Conservation (phyloP, 352 stramenopile genomes). For the Thalassiosira hispida region DNA sequence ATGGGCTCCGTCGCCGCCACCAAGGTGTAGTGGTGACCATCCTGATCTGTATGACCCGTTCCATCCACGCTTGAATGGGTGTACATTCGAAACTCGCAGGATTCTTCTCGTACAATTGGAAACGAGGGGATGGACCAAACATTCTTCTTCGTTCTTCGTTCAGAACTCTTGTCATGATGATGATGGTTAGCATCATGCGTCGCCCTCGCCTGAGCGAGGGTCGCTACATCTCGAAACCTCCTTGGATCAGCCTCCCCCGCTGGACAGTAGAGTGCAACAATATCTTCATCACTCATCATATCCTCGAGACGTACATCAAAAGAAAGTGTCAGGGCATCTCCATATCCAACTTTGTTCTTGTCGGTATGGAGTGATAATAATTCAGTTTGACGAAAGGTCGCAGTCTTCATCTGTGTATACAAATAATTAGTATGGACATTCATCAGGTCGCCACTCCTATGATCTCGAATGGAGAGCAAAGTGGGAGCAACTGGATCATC, state of each 20-base stretch:
- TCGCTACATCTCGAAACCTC: constrained; percentile 62
- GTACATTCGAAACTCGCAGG: constrained; percentile 61
- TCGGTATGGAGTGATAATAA: background rate
- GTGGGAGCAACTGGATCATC: background rate
- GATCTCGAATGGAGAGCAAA: background rate
- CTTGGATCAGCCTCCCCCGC: constrained; percentile 10
- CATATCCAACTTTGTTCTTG: constrained; percentile 5
- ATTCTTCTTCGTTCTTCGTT: constrained; percentile 4
- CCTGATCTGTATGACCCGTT: background rate
- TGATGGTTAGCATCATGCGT: constrained; percentile 28
- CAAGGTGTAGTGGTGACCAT: constrained; percentile 13
- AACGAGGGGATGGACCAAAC: constrained; percentile 64
- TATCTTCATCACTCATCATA: constrained; percentile 19
- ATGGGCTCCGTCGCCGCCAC: constrained; percentile 33
- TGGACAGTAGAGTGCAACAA: constrained; percentile 43
- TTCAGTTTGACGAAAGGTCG: background rate
- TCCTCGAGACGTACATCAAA: background rate
- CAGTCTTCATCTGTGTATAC: constrained; percentile 14
- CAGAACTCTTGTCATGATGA: too few species aligned
- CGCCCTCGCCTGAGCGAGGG: constrained; percentile 51
- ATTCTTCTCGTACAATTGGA: constrained; percentile 50
- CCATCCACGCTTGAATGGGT: background rate
- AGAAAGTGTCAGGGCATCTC: constrained; percentile 14
- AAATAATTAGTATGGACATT: constrained; percentile 16
- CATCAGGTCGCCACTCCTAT: background rate